These are phyloP conservation scores for Corymbia citriodora DNA, from an alignment of 441 rosid genomes.

Conservation along the genomic window DNA sequence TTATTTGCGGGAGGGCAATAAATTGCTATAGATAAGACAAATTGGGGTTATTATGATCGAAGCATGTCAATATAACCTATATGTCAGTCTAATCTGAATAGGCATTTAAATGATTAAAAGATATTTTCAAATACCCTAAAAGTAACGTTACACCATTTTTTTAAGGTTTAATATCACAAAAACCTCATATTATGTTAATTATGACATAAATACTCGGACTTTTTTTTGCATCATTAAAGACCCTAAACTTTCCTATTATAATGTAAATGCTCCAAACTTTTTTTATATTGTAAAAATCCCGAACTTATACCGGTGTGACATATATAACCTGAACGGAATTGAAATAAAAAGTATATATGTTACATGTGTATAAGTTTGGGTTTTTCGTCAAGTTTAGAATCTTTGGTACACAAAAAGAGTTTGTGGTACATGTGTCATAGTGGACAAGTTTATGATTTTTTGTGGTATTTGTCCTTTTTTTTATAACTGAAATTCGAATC, in stretches of 20 bases:
- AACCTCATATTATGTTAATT: fast-evolving
- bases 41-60: not conserved
- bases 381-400: too few relatives aligned
- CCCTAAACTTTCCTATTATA: fast-evolving
- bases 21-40: not conserved
- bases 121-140: not conserved
- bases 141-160: not conserved
- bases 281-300: fast-evolving
- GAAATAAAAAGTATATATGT: not conserved
- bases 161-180: too few relatives aligned
- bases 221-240: too few relatives aligned
- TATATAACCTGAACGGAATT: too few relatives aligned
- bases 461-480: not conserved
- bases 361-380: too few relatives aligned
- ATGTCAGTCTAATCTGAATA: not conserved
- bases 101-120: not conserved
- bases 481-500: not conserved
- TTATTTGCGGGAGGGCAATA: not conserved
- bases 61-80: not conserved
- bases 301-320: too few relatives aligned
- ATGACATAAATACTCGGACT: fast-evolving
- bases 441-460: not conserved
- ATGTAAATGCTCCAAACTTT: not conserved
- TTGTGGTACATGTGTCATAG: fast-evolving
- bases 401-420: too few relatives aligned